Base-by-base conservation (phyloP, 1,284 basidiomycete genomes). In the Ceratobasidium papillatum region DNA sequence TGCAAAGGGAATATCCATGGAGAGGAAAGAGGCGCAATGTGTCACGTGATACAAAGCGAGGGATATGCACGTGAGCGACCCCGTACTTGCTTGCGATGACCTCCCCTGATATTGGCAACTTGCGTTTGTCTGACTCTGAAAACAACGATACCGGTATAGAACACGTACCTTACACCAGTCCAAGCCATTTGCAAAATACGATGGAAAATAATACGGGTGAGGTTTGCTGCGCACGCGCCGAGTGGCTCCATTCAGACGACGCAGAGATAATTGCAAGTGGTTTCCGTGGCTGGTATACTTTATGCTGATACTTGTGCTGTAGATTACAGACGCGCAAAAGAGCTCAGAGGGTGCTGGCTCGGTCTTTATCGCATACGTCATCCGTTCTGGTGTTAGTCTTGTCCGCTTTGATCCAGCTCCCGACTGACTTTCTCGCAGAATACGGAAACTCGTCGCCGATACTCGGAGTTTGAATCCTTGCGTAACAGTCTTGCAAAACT, bases 391-490 rank as follows among this genome's bases (percentile, higher is more conserved):
- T 77, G 96, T 98, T 82, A 81, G 93, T 84, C 17, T 12, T 32
- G 14, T 43, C 61, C 63, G 54, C 22, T 52, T 38, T 54, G 58
- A 68, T 30, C 22, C 41, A 45, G 38, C 41, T 25, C 59, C 17
- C 27, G 54, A 65, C 59, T 22, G 65, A 64, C 66, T 22, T 22
- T 36, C 36, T 64, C 19, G 58, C 81, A 97, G 95, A 89, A 87
- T 77, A 87, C 90, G n/a, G 92, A 94, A 79, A 90, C 94, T 4
- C 89, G 91, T 59, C 93, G 98, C 78, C 89, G 98, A 47, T 99
- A 99, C 83, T 99, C 97, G 3, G 95, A 99, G 81, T 99, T 99
- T 82, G 95, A 99, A 83, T 95, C 95, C 27, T 86, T 99, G 58
- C 90, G 98, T 71, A 87, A 89, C 73, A 93, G 89, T 74, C 88